Evolutionary conservation across 2,329 filamentous ascomycete genomes (phyloP), one percentile per base, ranked within the genome.

Genomic region (Harringtonia aguacate): DNA sequence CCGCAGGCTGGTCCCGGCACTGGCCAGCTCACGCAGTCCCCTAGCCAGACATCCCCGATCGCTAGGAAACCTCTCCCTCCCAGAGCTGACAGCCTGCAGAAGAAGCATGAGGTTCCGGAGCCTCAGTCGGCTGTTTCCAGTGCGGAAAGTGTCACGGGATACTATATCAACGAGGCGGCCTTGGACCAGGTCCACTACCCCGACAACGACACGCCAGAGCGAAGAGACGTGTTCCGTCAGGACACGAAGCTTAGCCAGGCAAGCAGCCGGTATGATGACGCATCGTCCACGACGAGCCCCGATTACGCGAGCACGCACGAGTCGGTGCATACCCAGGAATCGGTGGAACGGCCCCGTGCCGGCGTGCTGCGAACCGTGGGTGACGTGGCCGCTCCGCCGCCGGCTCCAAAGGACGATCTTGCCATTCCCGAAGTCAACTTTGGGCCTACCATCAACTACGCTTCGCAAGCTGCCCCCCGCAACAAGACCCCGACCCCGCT

Each of bases 301-400:
- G 84, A 90, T 58, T 90, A 90, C 62, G 83, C 84, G 8, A 92
- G 84, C 60, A 82, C 79, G 18, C 69, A 67, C 27, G 70, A 65
- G 35, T 79, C 76, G 37, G 67, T 65, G 38, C 69, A 69, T 34
- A 66, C 68, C 2, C 62, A 67, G 50, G 60, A 69, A 47, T 73
- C 73, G 0, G 62, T 74, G 9, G 81, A 86, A 45, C 76, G 75
- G 46, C 84, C 84, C 15, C 75, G 90, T 49, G 83, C 84, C 50
- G 89, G 89, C 39, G 79, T 89, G 8, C 68, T 90, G 58, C 88
- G 83, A 58, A 87, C 84, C 2, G 80, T 89, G 12, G 88, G 86
- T 4, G 68, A 68, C n/a, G 55, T 56, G 5, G n/a, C 35, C 1
- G 27, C 46, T 1, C 31, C 38, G 2, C 4, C 27, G 13, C 37